A percentile compares a stretch with the other conserved stretches of the same genome.
Conservation (phyloP, 495 filamentous ascomycete genomes). For the Lasiosphaeriaceae sp. region DNA sequence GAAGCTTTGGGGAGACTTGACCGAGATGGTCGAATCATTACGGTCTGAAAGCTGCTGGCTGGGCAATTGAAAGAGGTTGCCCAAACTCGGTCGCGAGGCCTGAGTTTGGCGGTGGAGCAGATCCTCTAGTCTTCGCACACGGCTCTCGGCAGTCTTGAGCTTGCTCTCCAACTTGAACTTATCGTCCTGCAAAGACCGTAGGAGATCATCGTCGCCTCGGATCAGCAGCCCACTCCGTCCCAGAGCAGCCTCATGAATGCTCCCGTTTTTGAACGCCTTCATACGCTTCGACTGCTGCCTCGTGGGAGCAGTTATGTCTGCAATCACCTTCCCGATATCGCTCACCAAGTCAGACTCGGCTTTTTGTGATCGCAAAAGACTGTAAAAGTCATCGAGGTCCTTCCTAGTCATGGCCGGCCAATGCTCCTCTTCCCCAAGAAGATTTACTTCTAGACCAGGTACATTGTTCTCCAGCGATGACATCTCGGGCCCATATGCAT, state of each 20-base stretch:
- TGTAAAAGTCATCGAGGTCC: conserved; percentile 65
- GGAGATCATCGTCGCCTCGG: conserved; percentile 74
- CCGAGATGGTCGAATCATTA: conserved; percentile 40
- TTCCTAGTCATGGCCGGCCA: conserved; percentile 67
- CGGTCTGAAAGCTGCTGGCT: conserved; percentile 35
- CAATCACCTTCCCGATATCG: conserved; percentile 55
- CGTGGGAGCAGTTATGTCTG: conserved; percentile 67
- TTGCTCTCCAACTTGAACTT: conserved; percentile 77
- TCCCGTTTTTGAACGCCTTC: conserved; percentile 94
- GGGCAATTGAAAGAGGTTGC: conserved; percentile 55
- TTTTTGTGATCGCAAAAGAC: conserved; percentile 52
- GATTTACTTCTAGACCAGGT: conserved; percentile 77
- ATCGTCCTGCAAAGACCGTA: conserved; percentile 65
- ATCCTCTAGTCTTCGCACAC: conserved; percentile 88
- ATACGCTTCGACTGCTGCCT: conserved; percentile 70
- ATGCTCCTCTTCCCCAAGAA: conserved; percentile 70
- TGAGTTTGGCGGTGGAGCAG: conserved; percentile 84
- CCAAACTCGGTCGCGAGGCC: conserved; percentile 62
- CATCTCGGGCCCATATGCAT: conserved; percentile 41
- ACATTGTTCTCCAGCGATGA: conserved; percentile 44
- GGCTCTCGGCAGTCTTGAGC: conserved; percentile 82
- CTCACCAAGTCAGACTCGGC: conserved; percentile 42
- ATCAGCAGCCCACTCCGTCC: conserved; percentile 77
- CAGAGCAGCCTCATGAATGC: conserved; percentile 77
- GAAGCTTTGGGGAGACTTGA: conserved; percentile 29